Percentiles rank a stretch among this genome's conserved stretches.
Evolutionary conservation across 208 protist genomes (phyloP).

Genomic region (Trypanosoma caninum): DNA sequence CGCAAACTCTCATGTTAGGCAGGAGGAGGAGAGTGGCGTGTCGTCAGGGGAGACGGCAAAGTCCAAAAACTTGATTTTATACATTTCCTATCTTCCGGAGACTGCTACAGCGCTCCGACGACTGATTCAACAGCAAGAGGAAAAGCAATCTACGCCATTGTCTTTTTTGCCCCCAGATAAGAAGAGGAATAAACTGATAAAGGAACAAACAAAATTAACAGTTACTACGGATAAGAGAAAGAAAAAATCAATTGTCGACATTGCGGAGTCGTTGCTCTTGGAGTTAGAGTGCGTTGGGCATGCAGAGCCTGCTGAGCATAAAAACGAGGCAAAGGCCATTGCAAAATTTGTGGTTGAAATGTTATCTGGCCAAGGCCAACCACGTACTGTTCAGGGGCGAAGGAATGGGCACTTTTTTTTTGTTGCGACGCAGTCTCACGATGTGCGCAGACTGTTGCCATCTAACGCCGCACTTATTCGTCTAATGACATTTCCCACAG

Average conservation of each 20-base stretch:
- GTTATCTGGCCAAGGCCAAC: not conserved
- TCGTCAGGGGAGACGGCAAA: not conserved
- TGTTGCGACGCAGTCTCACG: conserved; percentile 77
- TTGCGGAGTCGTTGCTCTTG: conserved; percentile 9
- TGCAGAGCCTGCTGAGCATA: not conserved
- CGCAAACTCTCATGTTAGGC: conserved; percentile 1
- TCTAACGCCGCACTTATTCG: conserved; percentile 51
- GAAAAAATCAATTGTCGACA: not conserved
- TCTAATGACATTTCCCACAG: conserved; percentile 46
- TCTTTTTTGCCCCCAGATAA: too few species aligned
- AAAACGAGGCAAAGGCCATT: conserved; percentile 28
- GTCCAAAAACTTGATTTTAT: conserved; percentile 5
- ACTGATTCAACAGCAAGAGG: conserved; percentile 5
- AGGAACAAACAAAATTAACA: not conserved
- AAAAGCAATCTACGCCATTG: too few species aligned
- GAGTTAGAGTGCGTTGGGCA: conserved; percentile 2
- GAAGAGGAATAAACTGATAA: too few species aligned
- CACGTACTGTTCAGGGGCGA: not conserved
- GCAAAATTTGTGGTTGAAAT: conserved; percentile 14
- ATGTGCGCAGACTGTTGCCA: conserved; percentile 57
- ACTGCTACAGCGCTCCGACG: conserved; percentile 21
- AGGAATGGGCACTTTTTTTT: conserved; percentile 40
- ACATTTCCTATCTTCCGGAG: conserved; percentile 23
- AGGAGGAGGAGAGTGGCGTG: not conserved
- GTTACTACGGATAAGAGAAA: not conserved